Evolutionary conservation across 139 green algal species (phyloP), one percentile per base, ranked within the genome.

Genomic region (Chlorella sp.): DNA sequence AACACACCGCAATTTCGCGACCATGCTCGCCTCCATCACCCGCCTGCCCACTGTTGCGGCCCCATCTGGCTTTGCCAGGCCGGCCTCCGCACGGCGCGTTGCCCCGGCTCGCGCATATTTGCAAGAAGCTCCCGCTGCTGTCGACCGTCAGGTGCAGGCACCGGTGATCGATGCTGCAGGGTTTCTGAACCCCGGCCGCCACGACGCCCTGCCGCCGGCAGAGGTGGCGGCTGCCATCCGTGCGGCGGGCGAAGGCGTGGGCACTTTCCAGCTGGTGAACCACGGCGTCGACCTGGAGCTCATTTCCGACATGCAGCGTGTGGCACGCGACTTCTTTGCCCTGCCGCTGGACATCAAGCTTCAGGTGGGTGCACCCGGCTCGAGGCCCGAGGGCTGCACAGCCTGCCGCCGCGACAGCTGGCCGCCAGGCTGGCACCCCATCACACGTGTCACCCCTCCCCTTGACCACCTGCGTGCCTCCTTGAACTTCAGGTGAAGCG

Each of bases 401-500:
- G 48, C 48, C n/a, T 57, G 48, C 48, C 5, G 48, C 5, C 48
- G 48, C 9, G 48, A 57, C 48, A 57, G 48, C 48, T 57, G 48
- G 48, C 48, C n/a, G n/a, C n/a, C n/a, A n/a, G n/a, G n/a, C n/a
- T n/a, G n/a, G n/a, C n/a, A n/a, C n/a, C n/a, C n/a, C n/a, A n/a
- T n/a, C n/a, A n/a, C n/a, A n/a, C n/a, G 3, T 32, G 21, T 14
- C 64, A 2, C 2, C 64, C 64, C 64, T 26, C 64, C 64, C 64
- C 64, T 71, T 9, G 11, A 26, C 7, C 48, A 57, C 48, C 48
- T 57, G n/a, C n/a, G n/a, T n/a, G n/a, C n/a, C n/a, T 57, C 7
- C 48, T 57, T 57, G 48, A 5, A 57, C 77, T 68, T 48, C 81
- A 86, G 77, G 60, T 86, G 24, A 86, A 86, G 60, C 82, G 82